Evolutionary conservation across 2,329 filamentous ascomycete genomes (phyloP), one percentile per base, ranked within the genome.

Genomic region (Paraphoma chrysanthemicola): DNA sequence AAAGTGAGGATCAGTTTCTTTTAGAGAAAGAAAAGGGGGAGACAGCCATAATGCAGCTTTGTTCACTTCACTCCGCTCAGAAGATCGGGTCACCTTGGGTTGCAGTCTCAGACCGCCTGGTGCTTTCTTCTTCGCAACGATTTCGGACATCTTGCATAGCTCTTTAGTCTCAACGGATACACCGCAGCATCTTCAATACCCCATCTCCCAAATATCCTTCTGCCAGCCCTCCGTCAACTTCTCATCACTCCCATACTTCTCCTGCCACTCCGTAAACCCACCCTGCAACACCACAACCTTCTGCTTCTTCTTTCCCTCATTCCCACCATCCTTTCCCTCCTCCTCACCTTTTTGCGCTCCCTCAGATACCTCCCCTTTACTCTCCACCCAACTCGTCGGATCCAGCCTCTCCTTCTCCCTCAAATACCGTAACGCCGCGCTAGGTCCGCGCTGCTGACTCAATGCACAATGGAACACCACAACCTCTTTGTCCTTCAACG

Each of bases 401-500:
- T 81, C 69, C 60, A 82, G 57, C 51, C 83, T 80, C 64, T 90
- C 87, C 45, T 87, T 82, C 79, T 93, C 90, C 36, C 90, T 81
- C 58, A 93, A 66, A 76, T 97, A 98, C 69, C 85, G 83, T 66
- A 97, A 79, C 3, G 95, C 95, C 3, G 94, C 93, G 48, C 85
- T 85, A 0, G 95, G 95, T 0, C 95, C 95, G 0, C 95, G 85
- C 79, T 97, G 90, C 80, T 98, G 95, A 65, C 90, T 94, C 53
- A 98, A 81, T 16, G 91, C 90, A 78, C 95, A 99, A 80, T 99
- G 95, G 77, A 99, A 99, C 1, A 99, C 86, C 12, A 99, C 92
- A 10, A 85, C 89, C 53, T 95, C 86, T 76, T 92, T 93, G 71
- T 89, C 87, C 63, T 87, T 81, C 46, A 97, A 85, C 43, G 85